phyloP scores from a whole-genome alignment of 768 basidiomycete genomes.

The Termitomyces sp. region DNA sequence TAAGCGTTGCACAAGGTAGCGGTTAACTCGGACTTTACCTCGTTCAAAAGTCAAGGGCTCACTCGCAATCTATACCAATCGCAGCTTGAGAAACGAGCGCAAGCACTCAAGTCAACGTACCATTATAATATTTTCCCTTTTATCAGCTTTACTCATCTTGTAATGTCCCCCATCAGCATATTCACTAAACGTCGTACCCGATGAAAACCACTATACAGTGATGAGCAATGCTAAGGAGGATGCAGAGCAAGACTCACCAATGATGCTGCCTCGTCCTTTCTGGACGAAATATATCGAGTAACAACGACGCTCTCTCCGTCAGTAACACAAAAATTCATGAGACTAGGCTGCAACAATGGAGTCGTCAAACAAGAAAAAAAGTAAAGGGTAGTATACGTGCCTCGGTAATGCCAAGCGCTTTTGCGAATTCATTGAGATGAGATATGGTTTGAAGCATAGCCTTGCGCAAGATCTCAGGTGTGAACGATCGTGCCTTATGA shows the following conservation, averaged over 20 bases:
- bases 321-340: conserved; percentile 95
- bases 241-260: conserved; percentile 42
- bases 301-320: conserved; percentile 93
- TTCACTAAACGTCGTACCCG: conserved; percentile 91
- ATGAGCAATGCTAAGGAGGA: background rate
- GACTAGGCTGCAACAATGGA: conserved; percentile 53
- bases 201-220: conserved; percentile 77
- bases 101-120: conserved; percentile 25
- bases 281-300: conserved; percentile 91
- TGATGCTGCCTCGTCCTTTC: conserved; percentile 88
- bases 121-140: conserved; percentile 95
- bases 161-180: conserved; percentile 87
- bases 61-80: conserved; percentile 59
- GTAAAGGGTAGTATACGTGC: conserved; percentile 26
- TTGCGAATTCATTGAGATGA: conserved; percentile 68
- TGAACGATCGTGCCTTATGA: conserved; percentile 71
- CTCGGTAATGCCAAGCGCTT: conserved; percentile 70
- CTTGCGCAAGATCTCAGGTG: conserved; percentile 62
- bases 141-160: conserved; percentile 93
- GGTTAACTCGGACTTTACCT: conserved; percentile 35
- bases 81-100: conserved; percentile 2
- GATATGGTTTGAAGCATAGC: conserved; percentile 90
- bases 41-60: conserved; percentile 97
- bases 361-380: background rate
- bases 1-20: background rate